A percentile compares a stretch with the other conserved stretches of the same genome.
Conservation (phyloP, 352 stramenopile species). For the Pythium dissimile region DNA sequence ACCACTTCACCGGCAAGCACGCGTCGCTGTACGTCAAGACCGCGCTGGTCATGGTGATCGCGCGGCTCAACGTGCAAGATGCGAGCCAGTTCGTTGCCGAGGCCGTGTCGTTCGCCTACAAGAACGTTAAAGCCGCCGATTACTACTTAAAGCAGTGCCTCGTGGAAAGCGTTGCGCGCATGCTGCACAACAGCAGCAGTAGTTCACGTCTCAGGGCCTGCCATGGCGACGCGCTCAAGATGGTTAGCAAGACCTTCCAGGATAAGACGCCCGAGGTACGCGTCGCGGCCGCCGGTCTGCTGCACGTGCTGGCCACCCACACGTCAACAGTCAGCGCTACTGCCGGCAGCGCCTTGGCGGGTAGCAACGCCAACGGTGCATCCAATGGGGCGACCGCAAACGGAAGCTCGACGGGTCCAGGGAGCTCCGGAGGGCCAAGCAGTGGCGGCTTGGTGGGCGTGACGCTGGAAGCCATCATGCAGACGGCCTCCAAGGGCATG, state of each 20-base stretch:
- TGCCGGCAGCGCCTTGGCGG: background rate
- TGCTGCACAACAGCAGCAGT: constrained; percentile 28
- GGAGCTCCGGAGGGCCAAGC: constrained; percentile 1
- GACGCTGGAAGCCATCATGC: constrained; percentile 67
- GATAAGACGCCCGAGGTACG: constrained; percentile 80
- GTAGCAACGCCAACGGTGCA: constrained; percentile 6
- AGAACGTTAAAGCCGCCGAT: constrained; percentile 55
- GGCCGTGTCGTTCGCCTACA: constrained; percentile 57
- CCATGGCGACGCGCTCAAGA: constrained; percentile 68
- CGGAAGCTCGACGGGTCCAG: constrained; percentile 5
- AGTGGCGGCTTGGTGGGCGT: constrained; percentile 19
- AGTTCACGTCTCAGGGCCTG: constrained; percentile 38
- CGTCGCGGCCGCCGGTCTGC: constrained; percentile 47
- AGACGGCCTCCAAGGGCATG: constrained; percentile 71
- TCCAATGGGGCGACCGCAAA: background rate
- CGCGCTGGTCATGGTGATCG: constrained; percentile 66
- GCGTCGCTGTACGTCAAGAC: constrained; percentile 64
- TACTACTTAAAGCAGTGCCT: constrained; percentile 81
- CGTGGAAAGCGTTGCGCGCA: constrained; percentile 58
- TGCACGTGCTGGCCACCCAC: constrained; percentile 60
- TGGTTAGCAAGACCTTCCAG: constrained; percentile 62
- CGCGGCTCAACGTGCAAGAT: constrained; percentile 50
- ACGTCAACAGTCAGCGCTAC: constrained; percentile 27
- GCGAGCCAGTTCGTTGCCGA: constrained; percentile 65
- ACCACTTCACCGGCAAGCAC: constrained; percentile 48